Percentiles rank a stretch among this genome's conserved stretches.
phyloP scores from a whole-genome alignment of 2,329 filamentous ascomycete genomes.

The Neonectria neomacrospora region DNA sequence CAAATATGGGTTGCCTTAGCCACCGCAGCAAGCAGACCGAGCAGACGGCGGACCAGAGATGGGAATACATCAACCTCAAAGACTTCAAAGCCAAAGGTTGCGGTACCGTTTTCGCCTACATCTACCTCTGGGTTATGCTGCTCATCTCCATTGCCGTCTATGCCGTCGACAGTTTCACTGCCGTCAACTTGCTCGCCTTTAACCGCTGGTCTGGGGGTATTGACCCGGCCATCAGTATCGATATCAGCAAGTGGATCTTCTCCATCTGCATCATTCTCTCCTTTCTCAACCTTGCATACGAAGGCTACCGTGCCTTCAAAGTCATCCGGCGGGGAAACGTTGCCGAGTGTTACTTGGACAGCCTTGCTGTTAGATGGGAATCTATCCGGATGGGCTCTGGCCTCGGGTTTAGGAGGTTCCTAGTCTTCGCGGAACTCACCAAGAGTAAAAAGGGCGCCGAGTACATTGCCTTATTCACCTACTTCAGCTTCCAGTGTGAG shows the following conservation, averaged over 20 bases:
- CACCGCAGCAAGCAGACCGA: slow-evolving; percentile 70
- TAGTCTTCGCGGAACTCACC: slow-evolving; percentile 92
- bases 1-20: slow-evolving; percentile 73
- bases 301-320: slow-evolving; percentile 81
- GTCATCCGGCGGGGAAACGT: slow-evolving; percentile 88
- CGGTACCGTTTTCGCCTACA: slow-evolving; percentile 81
- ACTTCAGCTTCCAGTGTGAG: slow-evolving; percentile 78
- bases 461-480: slow-evolving; percentile 90
- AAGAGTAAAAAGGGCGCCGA: slow-evolving; percentile 92
- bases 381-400: slow-evolving; percentile 79
- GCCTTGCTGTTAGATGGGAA: slow-evolving; percentile 84
- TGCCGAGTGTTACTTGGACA: slow-evolving; percentile 91
- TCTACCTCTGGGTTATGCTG: slow-evolving; percentile 84
- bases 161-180: slow-evolving; percentile 90
- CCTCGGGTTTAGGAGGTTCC: slow-evolving; percentile 86
- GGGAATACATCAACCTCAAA: slow-evolving; percentile 82
- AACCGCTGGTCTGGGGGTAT: slow-evolving; percentile 89
- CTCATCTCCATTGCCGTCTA: slow-evolving; percentile 86
- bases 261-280: slow-evolving; percentile 91
- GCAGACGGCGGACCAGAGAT: slow-evolving; percentile 86
- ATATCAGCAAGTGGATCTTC: slow-evolving; percentile 94
- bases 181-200: slow-evolving; percentile 89
- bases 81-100: slow-evolving; percentile 90
- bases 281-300: slow-evolving; percentile 81
- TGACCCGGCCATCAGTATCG: slow-evolving; percentile 78